These are phyloP conservation scores for Chlamydomonas reinhardtii DNA, from an alignment of 163 green algal species.

Conservation along the genomic window DNA sequence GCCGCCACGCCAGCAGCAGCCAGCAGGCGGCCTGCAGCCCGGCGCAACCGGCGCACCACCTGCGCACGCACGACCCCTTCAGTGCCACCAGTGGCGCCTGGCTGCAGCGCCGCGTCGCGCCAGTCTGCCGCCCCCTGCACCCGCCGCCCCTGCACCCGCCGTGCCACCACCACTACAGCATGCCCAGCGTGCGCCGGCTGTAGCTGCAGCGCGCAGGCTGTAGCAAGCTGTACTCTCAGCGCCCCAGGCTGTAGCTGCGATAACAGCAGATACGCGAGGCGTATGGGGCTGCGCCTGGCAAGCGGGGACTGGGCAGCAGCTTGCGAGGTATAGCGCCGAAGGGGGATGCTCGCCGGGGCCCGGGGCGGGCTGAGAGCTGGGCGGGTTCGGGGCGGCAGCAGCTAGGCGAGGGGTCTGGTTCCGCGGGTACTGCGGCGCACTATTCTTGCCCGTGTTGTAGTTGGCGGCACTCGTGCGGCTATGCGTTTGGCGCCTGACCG, in stretches of 20 bases:
- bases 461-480: neutral
- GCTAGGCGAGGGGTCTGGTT: too few species aligned
- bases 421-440: too few species aligned
- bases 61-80: neutral
- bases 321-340: neutral
- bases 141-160: constrained; percentile 6
- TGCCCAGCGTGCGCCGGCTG: constrained; percentile 23
- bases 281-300: too few species aligned
- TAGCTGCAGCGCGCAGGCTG: neutral
- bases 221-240: too few species aligned
- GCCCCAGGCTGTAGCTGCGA: too few species aligned
- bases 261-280: too few species aligned
- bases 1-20: constrained; percentile 3
- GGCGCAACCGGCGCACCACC: neutral
- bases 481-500: neutral
- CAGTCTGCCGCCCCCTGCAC: constrained; percentile 1
- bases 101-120: constrained; percentile 9
- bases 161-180: neutral
- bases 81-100: neutral
- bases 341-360: too few species aligned
- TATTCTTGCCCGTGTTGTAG: too few species aligned
- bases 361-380: neutral
- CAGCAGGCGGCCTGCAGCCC: constrained; percentile 22
- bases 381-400: too few species aligned
- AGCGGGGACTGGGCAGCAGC: neutral